A percentile compares a stretch with the other conserved stretches of the same genome.
Conservation (phyloP, 2,329 filamentous ascomycete genomes). For the Pseudocercospora fijiensis region DNA sequence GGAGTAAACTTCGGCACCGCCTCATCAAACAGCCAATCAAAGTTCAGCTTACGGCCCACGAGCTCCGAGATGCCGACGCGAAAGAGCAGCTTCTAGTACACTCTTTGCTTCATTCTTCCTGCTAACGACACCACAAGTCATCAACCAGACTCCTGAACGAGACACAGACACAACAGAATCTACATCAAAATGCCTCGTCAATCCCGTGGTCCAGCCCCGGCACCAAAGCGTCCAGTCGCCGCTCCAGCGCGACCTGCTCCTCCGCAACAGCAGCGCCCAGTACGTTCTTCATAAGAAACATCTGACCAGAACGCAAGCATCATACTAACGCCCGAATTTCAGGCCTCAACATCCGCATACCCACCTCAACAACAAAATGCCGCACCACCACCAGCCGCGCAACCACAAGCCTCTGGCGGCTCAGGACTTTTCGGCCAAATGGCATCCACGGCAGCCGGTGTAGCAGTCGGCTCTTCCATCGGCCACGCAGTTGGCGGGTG, state of each 20-base stretch:
- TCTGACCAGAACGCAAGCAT: not conserved
- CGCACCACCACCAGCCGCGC: constrained; percentile 45
- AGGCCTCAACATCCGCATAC: constrained; percentile 50
- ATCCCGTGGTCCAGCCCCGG: constrained; percentile 46
- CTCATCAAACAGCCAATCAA: constrained; percentile 4
- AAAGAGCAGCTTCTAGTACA: constrained; percentile 4
- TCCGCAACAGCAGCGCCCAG: constrained; percentile 54
- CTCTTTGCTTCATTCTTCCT: constrained; percentile 13
- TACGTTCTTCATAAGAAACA: not conserved
- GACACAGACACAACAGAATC: not conserved
- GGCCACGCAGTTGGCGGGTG: constrained; percentile 90
- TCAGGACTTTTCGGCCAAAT: constrained; percentile 93
- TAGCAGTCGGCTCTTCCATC: constrained; percentile 91
- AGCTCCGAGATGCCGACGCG: constrained; percentile 2
- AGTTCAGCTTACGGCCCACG: constrained; percentile 1
- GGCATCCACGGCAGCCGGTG: constrained; percentile 95
- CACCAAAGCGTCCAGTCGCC: constrained; percentile 47
- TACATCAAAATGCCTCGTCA: constrained; percentile 49
- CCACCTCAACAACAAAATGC: constrained; percentile 50
- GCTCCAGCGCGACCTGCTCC: constrained; percentile 36
- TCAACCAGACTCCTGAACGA: constrained; percentile 1
- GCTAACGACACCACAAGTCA: constrained; percentile 1
- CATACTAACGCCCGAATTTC: not conserved
- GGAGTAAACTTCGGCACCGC: constrained; percentile 6
- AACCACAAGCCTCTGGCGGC: constrained; percentile 53